phyloP scores from a whole-genome alignment of 176 grass and related monocot genomes.

The Zoysia japonica region DNA sequence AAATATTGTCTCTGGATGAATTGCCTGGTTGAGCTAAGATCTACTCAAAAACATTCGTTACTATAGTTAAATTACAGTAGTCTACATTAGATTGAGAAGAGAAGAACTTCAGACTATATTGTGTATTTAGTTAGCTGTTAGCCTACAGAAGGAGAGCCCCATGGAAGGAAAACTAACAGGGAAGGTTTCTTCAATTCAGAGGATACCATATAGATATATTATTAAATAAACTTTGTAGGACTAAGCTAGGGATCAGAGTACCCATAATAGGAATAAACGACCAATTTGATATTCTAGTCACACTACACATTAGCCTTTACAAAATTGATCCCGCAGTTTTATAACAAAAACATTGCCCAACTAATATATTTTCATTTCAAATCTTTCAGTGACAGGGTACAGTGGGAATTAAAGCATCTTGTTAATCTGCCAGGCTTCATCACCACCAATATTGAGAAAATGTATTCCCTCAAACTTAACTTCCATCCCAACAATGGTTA shows the following conservation, averaged over 20 bases:
- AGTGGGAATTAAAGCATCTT: slow-evolving; percentile 5
- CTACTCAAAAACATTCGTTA: not conserved
- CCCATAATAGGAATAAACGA: not conserved
- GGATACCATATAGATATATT: not conserved
- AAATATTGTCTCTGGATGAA: not conserved
- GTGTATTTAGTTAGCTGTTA: not conserved
- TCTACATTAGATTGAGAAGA: not conserved
- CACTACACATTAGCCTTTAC: slow-evolving; percentile 7
- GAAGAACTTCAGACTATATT: not conserved
- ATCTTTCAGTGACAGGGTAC: not conserved
- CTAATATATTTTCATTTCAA: not conserved
- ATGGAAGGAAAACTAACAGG: not conserved
- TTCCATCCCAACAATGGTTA: slow-evolving; percentile 5
- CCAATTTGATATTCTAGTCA: slow-evolving; percentile 6
- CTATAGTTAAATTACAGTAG: not conserved
- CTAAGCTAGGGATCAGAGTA: not conserved
- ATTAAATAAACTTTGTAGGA: not conserved
- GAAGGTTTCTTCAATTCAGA: slow-evolving; percentile 14
- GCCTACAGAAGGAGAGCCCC: not conserved
- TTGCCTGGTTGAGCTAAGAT: not conserved
- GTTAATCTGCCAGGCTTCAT: not conserved
- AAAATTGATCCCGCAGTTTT: slow-evolving; percentile 17
- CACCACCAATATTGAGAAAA: slow-evolving; percentile 16
- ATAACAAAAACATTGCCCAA: not conserved
- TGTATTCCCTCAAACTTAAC: not conserved